Base-by-base conservation (phyloP, 1,139 yeast genomes). In the Nakaseomyces uthaithaninus region DNA sequence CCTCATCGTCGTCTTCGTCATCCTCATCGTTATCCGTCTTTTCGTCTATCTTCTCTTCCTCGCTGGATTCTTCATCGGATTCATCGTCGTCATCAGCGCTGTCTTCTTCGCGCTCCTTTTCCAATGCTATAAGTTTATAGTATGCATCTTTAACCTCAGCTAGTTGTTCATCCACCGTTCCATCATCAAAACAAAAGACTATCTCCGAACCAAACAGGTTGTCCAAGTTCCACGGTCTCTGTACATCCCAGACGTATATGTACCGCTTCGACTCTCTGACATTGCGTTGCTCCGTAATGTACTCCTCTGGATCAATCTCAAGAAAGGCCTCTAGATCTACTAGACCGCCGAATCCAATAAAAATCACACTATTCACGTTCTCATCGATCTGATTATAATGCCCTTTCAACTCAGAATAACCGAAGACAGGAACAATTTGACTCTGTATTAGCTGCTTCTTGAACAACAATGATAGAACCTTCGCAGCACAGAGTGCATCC, bases 281-380 rank as follows among this genome's bases (percentile, higher is more conserved):
- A 8, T 50, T 43, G 10, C 45, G 17, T 26, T 47, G 44, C 14
- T 49, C 53, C 3, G 47, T 37, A 17, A 68, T 39, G 43, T 63
- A 71, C 3, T 72, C 72, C 24, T 70, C 71, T 0, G 74, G 71
- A 42, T 78, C 77, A 8, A 84, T 71, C 22, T 79, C 89, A 38
- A 91, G 68, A 56, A 84, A 85, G 27, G 76, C 71, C 56, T 85
- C 94, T 27, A 93, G 58, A 60, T 93, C 97, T 23, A 89, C 74
- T 73, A 84, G 78, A 12, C 94, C 94, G n/a, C 98, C 98, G 64
- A 96, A 91, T 0, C 98, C 98, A 2, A 93, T 65, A 36, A 89
- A 67, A 4, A 93, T 62, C 10, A 91, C 81, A 54, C 82, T 87
- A 11, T 77, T 65, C n/a, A 91, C 78, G 42, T 85, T 93, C 9